Conservation (phyloP, 1,139 yeast genomes). For the Wickerhamomyces sp. region DNA sequence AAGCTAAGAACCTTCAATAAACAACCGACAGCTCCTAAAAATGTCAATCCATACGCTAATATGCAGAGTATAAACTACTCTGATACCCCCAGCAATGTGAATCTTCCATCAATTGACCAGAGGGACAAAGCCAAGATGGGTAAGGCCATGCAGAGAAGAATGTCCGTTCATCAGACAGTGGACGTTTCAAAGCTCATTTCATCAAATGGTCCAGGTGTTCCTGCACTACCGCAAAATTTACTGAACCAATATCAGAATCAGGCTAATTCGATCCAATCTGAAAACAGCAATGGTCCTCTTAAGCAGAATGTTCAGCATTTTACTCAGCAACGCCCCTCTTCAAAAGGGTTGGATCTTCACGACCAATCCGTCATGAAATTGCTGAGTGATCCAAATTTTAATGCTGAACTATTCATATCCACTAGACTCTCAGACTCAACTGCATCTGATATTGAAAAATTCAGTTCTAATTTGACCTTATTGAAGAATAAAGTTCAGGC, state of each 20-base stretch:
- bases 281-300: too few species aligned
- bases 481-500: conserved; percentile 52
- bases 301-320: neutral
- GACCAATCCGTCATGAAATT: conserved; percentile 18
- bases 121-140: conserved; percentile 35
- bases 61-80: conserved; percentile 15
- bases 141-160: conserved; percentile 34
- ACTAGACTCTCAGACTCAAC: conserved; percentile 58
- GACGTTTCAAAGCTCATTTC: conserved; percentile 10
- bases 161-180: conserved; percentile 32
- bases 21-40: conserved; percentile 2
- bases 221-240: conserved; percentile 34
- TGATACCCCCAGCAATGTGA: conserved; percentile 18
- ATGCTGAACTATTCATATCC: conserved; percentile 49
- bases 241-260: conserved; percentile 12
- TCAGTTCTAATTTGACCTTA: conserved; percentile 51
- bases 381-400: conserved; percentile 33
- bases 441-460: conserved; percentile 70
- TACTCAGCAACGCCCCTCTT: neutral
- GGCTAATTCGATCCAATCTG: too few species aligned
- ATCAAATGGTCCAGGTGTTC: conserved; percentile 25
- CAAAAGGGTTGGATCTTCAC: conserved; percentile 16
- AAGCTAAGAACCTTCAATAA: neutral
- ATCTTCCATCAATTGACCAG: conserved; percentile 29
- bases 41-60: conserved; percentile 26